These are phyloP conservation scores for Penicillium glabrum DNA, from an alignment of 2,329 filamentous ascomycete genomes.

Conservation along the genomic window DNA sequence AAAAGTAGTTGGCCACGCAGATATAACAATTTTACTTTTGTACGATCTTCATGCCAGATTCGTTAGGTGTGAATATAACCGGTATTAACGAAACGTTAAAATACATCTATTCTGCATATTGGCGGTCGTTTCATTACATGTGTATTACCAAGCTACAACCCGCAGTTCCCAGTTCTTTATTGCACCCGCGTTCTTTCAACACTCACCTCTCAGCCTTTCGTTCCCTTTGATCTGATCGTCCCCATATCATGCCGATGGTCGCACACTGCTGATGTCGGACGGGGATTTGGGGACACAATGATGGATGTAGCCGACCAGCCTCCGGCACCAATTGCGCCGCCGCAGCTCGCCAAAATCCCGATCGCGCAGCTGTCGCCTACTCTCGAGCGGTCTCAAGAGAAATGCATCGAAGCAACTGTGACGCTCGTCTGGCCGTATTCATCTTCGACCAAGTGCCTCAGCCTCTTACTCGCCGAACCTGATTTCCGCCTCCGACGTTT, in stretches of 20 bases:
- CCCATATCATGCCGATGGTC: not conserved
- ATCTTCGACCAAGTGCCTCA: constrained; percentile 69
- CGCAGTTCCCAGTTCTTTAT: constrained; percentile 2
- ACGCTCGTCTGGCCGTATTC: constrained; percentile 93
- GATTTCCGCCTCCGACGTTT: constrained; percentile 76
- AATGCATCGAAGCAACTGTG: constrained; percentile 65
- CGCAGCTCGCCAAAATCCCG: constrained; percentile 29
- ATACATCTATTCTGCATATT: not conserved
- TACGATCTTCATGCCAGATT: not conserved
- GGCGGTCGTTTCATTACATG: not conserved
- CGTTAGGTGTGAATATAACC: not conserved
- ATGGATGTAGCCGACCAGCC: constrained; percentile 31
- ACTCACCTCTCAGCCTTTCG: not conserved
- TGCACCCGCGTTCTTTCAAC: constrained; percentile 1
- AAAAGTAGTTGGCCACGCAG: not conserved
- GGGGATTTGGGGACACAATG: constrained; percentile 18
- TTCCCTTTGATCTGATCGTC: not conserved
- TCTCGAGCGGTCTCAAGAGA: constrained; percentile 24
- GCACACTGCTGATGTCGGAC: constrained; percentile 4
- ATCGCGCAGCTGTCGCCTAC: constrained; percentile 45
- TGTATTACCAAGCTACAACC: constrained; percentile 1
- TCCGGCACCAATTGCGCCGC: constrained; percentile 21
- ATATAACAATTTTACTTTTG: not conserved
- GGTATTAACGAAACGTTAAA: not conserved
- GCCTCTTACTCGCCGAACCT: constrained; percentile 79